A percentile compares a stretch with the other conserved stretches of the same genome.
Conservation (phyloP, 2,329 filamentous ascomycete genomes). For the Sarocladium strictum region DNA sequence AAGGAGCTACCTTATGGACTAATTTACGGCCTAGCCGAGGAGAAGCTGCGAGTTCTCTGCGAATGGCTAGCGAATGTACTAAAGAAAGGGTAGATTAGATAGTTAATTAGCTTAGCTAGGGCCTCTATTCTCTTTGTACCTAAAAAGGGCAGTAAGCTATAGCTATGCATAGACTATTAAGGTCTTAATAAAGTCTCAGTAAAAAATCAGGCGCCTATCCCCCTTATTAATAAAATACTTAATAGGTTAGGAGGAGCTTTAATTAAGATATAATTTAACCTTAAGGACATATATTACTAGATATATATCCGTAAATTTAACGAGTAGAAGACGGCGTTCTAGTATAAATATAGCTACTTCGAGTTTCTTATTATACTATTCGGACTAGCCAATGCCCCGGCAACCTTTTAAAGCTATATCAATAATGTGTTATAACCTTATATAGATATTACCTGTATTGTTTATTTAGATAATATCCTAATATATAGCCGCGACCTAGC, state of each 20-base stretch:
- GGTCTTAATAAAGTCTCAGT: conserved; percentile 20
- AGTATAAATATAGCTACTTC: conserved; percentile 23
- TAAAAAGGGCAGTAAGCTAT: conserved; percentile 17
- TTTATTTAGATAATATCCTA: conserved; percentile 9
- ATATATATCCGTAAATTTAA: conserved; percentile 25
- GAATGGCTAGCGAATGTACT: conserved; percentile 11
- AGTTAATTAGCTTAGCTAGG: conserved; percentile 10
- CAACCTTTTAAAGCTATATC: conserved; percentile 14
- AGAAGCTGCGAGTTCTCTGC: conserved; percentile 7
- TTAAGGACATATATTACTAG: conserved; percentile 22
- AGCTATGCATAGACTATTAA: conserved; percentile 20
- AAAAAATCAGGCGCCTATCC: conserved; percentile 20
- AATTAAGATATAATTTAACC: conserved; percentile 14
- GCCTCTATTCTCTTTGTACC: conserved; percentile 16
- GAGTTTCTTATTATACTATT: conserved; percentile 27
- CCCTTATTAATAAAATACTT: conserved; percentile 19
- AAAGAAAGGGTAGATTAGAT: conserved; percentile 14
- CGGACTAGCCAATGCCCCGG: conserved; percentile 16
- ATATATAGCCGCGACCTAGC: too few species aligned
- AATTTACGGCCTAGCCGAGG: conserved; percentile 13
- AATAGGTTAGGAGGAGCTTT: conserved; percentile 14
- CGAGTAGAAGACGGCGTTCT: conserved; percentile 28
- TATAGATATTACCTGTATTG: conserved; percentile 4
- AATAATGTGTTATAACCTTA: conserved; percentile 4
- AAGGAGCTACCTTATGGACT: conserved; percentile 6